phyloP scores from a whole-genome alignment of 768 basidiomycete genomes.

The Tephrocybe sp. region DNA sequence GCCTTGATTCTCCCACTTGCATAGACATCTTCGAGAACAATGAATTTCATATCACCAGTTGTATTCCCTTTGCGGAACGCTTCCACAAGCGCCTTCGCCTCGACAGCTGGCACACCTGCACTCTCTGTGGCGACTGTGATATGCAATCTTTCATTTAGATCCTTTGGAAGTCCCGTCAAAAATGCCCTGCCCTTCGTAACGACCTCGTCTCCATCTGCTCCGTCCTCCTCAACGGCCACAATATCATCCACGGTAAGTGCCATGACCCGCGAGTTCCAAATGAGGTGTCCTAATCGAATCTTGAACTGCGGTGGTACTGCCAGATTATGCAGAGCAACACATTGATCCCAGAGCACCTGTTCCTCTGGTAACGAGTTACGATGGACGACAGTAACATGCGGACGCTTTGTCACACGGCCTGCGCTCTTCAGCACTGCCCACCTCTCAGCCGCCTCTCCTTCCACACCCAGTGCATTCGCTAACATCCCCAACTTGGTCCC shows the following conservation, averaged over 20 bases:
- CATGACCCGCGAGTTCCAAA: slow-evolving; percentile 84
- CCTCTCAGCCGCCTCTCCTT: slow-evolving; percentile 36
- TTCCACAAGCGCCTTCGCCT: slow-evolving; percentile 67
- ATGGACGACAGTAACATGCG: slow-evolving; percentile 91
- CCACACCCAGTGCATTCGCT: slow-evolving; percentile 11
- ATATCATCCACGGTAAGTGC: slow-evolving; percentile 70
- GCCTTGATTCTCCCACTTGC: slow-evolving; percentile 20
- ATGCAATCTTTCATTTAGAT: slow-evolving; percentile 58
- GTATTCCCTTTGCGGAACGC: slow-evolving; percentile 39
- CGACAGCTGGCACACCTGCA: slow-evolving; percentile 53
- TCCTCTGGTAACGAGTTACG: slow-evolving; percentile 34
- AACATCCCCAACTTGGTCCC: slow-evolving; percentile 33
- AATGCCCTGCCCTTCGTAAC: slow-evolving; percentile 34
- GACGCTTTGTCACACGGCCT: slow-evolving; percentile 50
- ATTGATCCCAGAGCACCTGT: slow-evolving; percentile 44
- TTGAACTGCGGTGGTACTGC: slow-evolving; percentile 51
- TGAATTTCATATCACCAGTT: slow-evolving; percentile 8
- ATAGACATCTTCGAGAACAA: slow-evolving; percentile 12
- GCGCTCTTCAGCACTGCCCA: slow-evolving; percentile 45
- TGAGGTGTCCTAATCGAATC: slow-evolving; percentile 55
- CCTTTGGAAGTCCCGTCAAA: slow-evolving; percentile 40
- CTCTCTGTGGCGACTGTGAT: slow-evolving; percentile 81
- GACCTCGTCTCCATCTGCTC: slow-evolving; percentile 28
- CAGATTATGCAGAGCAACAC: slow-evolving; percentile 38
- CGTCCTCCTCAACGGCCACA: slow-evolving; percentile 23